Percentiles rank a stretch among this genome's conserved stretches.
Conservation (phyloP, 2,329 filamentous ascomycete species). For the Calonectria pteridis region DNA sequence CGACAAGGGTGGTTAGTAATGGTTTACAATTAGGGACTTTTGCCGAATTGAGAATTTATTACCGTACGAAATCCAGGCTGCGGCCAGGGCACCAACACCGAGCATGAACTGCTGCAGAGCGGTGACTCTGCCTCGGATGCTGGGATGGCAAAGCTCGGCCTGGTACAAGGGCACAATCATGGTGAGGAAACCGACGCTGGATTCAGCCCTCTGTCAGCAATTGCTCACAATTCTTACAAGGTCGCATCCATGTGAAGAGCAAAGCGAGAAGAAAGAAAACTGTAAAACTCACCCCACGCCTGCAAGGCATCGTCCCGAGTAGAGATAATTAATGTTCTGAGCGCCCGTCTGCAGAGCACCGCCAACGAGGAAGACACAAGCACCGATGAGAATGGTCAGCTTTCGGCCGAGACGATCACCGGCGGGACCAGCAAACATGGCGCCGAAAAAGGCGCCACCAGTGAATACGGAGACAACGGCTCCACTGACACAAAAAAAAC, state of each 20-base stretch:
- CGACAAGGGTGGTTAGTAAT: slow-evolving; percentile 6
- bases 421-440: slow-evolving; percentile 71
- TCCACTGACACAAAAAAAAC: slow-evolving; percentile 18
- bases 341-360: slow-evolving; percentile 81
- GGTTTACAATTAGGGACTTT: neutral
- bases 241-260: neutral
- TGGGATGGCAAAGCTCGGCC: slow-evolving; percentile 82
- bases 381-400: slow-evolving; percentile 79
- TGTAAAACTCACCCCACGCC: slow-evolving; percentile 63
- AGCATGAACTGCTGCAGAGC: slow-evolving; percentile 87
- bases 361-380: slow-evolving; percentile 78
- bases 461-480: slow-evolving; percentile 79
- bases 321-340: slow-evolving; percentile 68
- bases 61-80: slow-evolving; percentile 80
- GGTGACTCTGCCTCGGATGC: slow-evolving; percentile 81
- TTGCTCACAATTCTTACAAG: neutral
- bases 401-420: slow-evolving; percentile 77
- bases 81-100: slow-evolving; percentile 78
- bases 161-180: slow-evolving; percentile 74
- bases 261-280: neutral
- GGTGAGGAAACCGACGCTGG: slow-evolving; percentile 59
- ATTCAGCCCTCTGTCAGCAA: slow-evolving; percentile 5
- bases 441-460: slow-evolving; percentile 79
- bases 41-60: slow-evolving; percentile 41
- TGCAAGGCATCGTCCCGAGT: slow-evolving; percentile 77